These are phyloP conservation scores for Puccinia hordei DNA, from an alignment of 1,284 basidiomycete species.

Conservation along the genomic window DNA sequence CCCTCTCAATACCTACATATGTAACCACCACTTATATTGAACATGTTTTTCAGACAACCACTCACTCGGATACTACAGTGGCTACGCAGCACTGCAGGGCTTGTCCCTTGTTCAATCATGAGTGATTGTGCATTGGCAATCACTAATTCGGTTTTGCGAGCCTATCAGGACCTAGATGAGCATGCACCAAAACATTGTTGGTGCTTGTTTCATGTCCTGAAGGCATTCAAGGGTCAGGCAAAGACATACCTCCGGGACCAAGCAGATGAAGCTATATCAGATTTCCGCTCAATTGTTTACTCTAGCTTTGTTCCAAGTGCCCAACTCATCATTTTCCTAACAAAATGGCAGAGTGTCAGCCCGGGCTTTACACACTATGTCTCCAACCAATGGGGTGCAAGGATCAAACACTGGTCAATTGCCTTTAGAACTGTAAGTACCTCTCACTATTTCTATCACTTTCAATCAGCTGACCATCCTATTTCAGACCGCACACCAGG, in stretches of 20 bases:
- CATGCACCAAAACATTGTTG: neutral
- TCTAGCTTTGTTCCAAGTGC: neutral
- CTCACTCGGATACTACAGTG: neutral
- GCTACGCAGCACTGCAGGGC: neutral
- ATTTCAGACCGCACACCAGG: neutral
- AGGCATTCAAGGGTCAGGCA: neutral
- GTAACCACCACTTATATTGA: neutral
- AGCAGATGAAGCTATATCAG: neutral
- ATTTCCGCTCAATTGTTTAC: neutral
- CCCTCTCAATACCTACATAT: neutral
- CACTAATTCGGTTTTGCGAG: neutral
- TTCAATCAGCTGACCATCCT: neutral
- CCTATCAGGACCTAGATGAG: neutral
- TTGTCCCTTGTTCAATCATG: neutral
- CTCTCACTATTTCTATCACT: neutral
- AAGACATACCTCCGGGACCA: neutral
- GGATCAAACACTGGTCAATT: neutral
- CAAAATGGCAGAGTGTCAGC: neutral
- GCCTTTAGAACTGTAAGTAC: neutral
- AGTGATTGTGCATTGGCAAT: neutral
- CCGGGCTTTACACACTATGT: neutral
- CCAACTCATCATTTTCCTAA: neutral
- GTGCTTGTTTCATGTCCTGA: constrained; percentile 1
- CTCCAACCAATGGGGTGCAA: neutral
- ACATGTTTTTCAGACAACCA: neutral